Percentiles rank a stretch among this genome's conserved stretches.
Conservation (phyloP, 1,139 yeast species). For the Hyphopichia fennica region DNA sequence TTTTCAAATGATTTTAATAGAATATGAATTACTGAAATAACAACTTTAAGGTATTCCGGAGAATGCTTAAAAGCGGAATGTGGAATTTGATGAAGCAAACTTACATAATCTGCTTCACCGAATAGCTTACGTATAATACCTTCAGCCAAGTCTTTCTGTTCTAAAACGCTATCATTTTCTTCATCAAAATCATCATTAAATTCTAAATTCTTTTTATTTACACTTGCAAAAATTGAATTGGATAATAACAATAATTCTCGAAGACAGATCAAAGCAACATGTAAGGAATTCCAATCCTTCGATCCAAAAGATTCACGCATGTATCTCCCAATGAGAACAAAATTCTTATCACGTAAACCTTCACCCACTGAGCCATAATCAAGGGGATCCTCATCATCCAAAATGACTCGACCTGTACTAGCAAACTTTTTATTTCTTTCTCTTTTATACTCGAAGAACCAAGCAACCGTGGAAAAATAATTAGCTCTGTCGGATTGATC, state of each 20-base stretch:
- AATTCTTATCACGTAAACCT: constrained; percentile 64
- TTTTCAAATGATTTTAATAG: constrained; percentile 68
- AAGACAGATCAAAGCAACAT: constrained; percentile 71
- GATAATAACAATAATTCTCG: constrained; percentile 62
- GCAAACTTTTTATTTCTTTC: constrained; percentile 15
- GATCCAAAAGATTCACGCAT: constrained; percentile 55
- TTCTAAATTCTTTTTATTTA: constrained; percentile 31
- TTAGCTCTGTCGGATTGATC: constrained; percentile 42
- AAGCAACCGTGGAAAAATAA: constrained; percentile 63
- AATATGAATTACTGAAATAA: constrained; percentile 67
- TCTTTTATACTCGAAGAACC: constrained; percentile 58
- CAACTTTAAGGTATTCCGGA: constrained; percentile 58
- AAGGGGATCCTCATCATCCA: constrained; percentile 18
- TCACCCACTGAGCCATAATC: constrained; percentile 69
- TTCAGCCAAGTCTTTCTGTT: constrained; percentile 47
- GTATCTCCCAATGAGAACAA: constrained; percentile 57
- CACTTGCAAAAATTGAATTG: constrained; percentile 46
- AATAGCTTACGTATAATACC: constrained; percentile 54
- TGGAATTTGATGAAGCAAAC: constrained; percentile 59
- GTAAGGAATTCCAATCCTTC: constrained; percentile 57
- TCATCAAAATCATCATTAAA: constrained; percentile 9
- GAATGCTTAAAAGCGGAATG: constrained; percentile 67
- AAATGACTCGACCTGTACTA: background rate
- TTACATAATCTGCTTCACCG: constrained; percentile 64
- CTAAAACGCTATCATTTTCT: constrained; percentile 26